These are phyloP conservation scores for Dipteronia dyeriana DNA, from an alignment of 345 rosid species.

Conservation along the genomic window DNA sequence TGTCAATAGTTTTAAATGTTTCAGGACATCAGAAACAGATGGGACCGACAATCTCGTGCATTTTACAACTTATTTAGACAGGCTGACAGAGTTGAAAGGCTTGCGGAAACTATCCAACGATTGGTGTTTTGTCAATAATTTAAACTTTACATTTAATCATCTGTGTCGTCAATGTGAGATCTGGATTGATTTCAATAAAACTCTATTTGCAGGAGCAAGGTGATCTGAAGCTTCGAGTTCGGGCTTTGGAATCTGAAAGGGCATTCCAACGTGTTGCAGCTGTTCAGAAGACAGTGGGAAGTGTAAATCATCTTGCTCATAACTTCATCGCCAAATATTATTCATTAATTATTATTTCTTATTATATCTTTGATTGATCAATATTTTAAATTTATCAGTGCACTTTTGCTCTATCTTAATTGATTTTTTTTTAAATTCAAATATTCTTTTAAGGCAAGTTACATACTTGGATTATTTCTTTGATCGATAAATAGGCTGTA, in stretches of 20 bases:
- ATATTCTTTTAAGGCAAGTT: not conserved
- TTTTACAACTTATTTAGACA: constrained; percentile 93
- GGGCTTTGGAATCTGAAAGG: constrained; percentile 91
- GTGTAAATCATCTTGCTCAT: constrained; percentile 52
- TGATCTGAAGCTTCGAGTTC: constrained; percentile 92
- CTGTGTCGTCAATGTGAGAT: not conserved
- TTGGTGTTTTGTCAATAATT: constrained; percentile 48
- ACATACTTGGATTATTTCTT: constrained; percentile 15
- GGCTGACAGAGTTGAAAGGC: constrained; percentile 93
- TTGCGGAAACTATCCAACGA: constrained; percentile 78
- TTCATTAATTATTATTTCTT: not conserved
- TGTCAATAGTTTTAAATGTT: constrained; percentile 20
- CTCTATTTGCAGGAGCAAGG: constrained; percentile 82
- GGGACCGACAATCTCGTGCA: constrained; percentile 95
- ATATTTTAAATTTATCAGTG: no score
- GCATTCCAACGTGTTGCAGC: constrained; percentile 94
- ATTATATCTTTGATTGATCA: no score
- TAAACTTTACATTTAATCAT: not conserved
- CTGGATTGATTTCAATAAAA: not conserved
- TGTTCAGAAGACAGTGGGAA: constrained; percentile 91
- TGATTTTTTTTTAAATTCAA: no score
- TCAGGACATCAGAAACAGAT: constrained; percentile 89
- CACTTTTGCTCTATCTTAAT: no score
- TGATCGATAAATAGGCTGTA: constrained; percentile 64
- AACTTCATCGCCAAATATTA: not conserved